These are phyloP conservation scores for Musa itinerans DNA, from an alignment of 176 grass and related monocot species.

Conservation along the genomic window DNA sequence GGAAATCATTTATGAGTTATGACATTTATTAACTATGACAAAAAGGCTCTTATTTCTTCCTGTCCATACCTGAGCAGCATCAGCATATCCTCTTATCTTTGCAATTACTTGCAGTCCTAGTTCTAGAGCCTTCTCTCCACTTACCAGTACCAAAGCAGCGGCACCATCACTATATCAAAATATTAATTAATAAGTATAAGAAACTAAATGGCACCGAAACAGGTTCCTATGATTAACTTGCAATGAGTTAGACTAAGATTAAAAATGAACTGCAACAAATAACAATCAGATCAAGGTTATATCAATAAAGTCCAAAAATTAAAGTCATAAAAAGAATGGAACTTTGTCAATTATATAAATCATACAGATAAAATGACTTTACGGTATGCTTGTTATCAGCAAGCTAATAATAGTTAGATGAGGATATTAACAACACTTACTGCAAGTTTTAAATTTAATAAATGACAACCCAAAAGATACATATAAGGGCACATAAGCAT, in stretches of 20 bases:
- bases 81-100: conserved; percentile 74
- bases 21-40: not conserved
- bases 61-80: conserved; percentile 76
- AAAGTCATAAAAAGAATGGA: too few relatives aligned
- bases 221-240: not conserved
- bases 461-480: too few relatives aligned
- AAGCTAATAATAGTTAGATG: not conserved
- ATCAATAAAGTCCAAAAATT: too few relatives aligned
- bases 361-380: too few relatives aligned
- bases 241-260: not conserved
- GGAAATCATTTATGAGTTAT: not conserved
- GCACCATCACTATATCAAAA: conserved; percentile 59
- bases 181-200: conserved; percentile 14
- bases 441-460: not conserved
- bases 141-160: conserved; percentile 88
- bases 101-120: conserved; percentile 79
- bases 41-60: not conserved
- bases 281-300: too few relatives aligned
- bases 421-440: not conserved
- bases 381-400: not conserved
- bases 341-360: too few relatives aligned
- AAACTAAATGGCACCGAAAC: not conserved
- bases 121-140: conserved; percentile 64
- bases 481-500: too few relatives aligned
- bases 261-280: not conserved